Evolutionary conservation across 2,329 filamentous ascomycete genomes (phyloP).

Genomic region (Cercospora berteroae): DNA sequence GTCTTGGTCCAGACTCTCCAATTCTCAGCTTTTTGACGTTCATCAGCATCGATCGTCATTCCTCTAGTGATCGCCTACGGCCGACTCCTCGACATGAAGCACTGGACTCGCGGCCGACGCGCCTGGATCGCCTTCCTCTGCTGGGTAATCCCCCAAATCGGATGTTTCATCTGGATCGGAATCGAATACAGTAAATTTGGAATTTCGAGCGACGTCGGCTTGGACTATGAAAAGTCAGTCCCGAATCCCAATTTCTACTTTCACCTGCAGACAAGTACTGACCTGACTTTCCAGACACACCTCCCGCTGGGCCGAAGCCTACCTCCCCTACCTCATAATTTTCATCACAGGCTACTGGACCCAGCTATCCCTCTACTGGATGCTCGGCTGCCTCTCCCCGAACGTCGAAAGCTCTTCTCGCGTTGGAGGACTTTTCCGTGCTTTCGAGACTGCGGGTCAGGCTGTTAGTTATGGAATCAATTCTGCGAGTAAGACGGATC

Average conservation of each 20-base stretch:
- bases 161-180: slow-evolving; percentile 38
- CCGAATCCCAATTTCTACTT: neutral
- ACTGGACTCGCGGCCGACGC: slow-evolving; percentile 33
- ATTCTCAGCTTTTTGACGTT: neutral
- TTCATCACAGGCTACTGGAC: slow-evolving; percentile 29
- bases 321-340: slow-evolving; percentile 29
- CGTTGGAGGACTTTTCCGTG: slow-evolving; percentile 32
- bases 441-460: slow-evolving; percentile 50
- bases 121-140: slow-evolving; percentile 34
- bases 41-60: slow-evolving; percentile 25
- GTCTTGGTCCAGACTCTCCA: slow-evolving; percentile 7
- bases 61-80: slow-evolving; percentile 28
- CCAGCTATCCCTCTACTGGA: slow-evolving; percentile 39
- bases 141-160: slow-evolving; percentile 35
- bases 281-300: slow-evolving; percentile 11
- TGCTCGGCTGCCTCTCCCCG: slow-evolving; percentile 40
- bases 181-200: slow-evolving; percentile 23
- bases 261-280: neutral
- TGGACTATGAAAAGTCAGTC: slow-evolving; percentile 24
- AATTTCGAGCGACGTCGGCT: neutral
- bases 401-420: slow-evolving; percentile 37
- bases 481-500: slow-evolving; percentile 12
- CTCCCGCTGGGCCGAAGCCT: slow-evolving; percentile 23
- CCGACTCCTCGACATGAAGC: slow-evolving; percentile 31
- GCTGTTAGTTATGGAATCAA: slow-evolving; percentile 34